Conservation (phyloP, 306 rosid genomes). For the Casuarina cunninghamiana region DNA sequence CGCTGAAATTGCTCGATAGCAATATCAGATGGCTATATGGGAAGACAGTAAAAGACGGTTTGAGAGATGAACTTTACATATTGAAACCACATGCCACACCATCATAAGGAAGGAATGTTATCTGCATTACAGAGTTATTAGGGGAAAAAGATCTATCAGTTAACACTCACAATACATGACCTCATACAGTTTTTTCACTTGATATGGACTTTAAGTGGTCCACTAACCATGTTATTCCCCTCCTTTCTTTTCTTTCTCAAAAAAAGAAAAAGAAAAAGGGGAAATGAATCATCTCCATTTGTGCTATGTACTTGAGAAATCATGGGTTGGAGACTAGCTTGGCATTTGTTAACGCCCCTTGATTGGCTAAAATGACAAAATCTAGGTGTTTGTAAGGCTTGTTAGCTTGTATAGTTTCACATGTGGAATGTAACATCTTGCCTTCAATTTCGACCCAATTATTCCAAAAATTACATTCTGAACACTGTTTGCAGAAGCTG, state of each 20-base stretch:
- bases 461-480: slow-evolving; percentile 6
- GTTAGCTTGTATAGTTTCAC: not conserved
- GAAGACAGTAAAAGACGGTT: not conserved
- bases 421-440: not conserved
- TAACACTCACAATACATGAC: not conserved
- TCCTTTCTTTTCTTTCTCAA: not conserved
- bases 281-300: not conserved
- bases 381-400: not conserved
- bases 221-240: no score
- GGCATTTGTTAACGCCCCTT: not conserved
- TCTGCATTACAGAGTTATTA: not conserved
- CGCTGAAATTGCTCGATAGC: not conserved
- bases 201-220: no score
- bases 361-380: not conserved
- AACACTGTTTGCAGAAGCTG: slow-evolving; percentile 67
- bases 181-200: not conserved
- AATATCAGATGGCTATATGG: not conserved
- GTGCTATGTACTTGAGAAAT: not conserved
- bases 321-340: not conserved
- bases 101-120: not conserved
- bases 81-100: not conserved
- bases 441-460: not conserved
- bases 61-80: not conserved
- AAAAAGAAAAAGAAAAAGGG: not conserved
- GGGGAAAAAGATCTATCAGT: not conserved